Conservation (phyloP, 106 monocot species). For the Dioscorea dumetorum region DNA sequence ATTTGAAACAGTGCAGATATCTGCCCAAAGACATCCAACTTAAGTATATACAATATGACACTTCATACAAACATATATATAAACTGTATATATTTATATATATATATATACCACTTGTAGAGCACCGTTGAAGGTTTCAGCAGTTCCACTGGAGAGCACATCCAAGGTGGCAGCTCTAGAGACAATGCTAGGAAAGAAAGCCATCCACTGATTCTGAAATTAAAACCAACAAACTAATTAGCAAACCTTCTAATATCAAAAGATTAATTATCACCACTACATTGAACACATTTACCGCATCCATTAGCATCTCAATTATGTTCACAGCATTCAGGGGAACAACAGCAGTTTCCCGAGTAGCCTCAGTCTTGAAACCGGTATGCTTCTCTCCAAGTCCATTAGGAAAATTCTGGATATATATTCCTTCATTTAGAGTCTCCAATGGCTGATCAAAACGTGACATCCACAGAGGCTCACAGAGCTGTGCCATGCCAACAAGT, state of each 20-base stretch:
- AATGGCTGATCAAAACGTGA: conserved; percentile 10
- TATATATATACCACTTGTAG: conserved; percentile 77
- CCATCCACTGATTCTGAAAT: conserved; percentile 75
- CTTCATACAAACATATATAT: neutral
- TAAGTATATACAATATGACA: too few species aligned
- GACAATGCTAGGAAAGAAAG: conserved; percentile 71
- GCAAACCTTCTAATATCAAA: too few species aligned
- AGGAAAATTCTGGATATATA: conserved; percentile 61
- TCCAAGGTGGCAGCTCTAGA: conserved; percentile 79
- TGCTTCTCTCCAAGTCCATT: conserved; percentile 62
- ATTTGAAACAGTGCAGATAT: conserved; percentile 93
- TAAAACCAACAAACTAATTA: neutral
- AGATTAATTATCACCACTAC: too few species aligned
- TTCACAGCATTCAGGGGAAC: conserved; percentile 78
- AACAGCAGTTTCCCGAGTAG: conserved; percentile 55
- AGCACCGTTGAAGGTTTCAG: conserved; percentile 95
- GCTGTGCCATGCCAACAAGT: conserved; percentile 75
- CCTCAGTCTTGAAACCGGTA: conserved; percentile 61
- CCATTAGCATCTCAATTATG: conserved; percentile 91
- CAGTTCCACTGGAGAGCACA: conserved; percentile 88
- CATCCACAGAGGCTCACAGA: conserved; percentile 72
- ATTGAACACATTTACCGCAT: conserved; percentile 44
- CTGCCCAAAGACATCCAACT: conserved; percentile 16
- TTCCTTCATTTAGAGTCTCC: conserved; percentile 64
- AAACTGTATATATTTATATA: neutral